Evolutionary conservation across 2,329 filamentous ascomycete genomes (phyloP).

Genomic region (Colletotrichum sansevieriae): DNA sequence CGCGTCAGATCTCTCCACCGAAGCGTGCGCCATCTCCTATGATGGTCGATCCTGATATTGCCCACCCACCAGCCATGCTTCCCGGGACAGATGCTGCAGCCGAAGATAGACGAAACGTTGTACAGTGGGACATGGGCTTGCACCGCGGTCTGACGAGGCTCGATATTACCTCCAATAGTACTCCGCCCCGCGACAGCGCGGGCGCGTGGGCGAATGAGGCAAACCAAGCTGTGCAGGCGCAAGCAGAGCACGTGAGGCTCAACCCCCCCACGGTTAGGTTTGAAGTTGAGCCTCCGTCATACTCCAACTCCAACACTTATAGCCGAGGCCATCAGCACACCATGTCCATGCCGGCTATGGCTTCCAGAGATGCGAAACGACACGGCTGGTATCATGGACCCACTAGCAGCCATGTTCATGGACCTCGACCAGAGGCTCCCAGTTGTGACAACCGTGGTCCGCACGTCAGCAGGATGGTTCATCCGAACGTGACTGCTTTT

Average conservation of each 20-base stretch:
- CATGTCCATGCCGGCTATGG: slow-evolving; percentile 69
- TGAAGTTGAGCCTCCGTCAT: slow-evolving; percentile 59
- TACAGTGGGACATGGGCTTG: slow-evolving; percentile 74
- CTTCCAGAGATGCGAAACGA: slow-evolving; percentile 72
- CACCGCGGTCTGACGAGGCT: slow-evolving; percentile 76
- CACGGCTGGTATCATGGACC: slow-evolving; percentile 80
- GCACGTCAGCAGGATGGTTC: slow-evolving; percentile 68
- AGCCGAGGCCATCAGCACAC: slow-evolving; percentile 64
- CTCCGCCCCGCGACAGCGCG: slow-evolving; percentile 65
- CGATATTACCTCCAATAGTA: slow-evolving; percentile 68
- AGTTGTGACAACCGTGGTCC: slow-evolving; percentile 52
- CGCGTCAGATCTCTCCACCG: slow-evolving; percentile 71
- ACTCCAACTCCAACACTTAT: slow-evolving; percentile 36
- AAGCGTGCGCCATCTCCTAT: slow-evolving; percentile 80
- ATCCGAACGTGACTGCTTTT: slow-evolving; percentile 68
- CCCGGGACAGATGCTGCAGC: slow-evolving; percentile 49
- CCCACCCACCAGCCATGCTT: slow-evolving; percentile 53
- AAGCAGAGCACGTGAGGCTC: slow-evolving; percentile 63
- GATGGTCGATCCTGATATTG: slow-evolving; percentile 73
- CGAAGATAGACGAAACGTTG: slow-evolving; percentile 64
- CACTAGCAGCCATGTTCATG: slow-evolving; percentile 48
- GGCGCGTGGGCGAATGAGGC: slow-evolving; percentile 69
- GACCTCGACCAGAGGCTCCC: slow-evolving; percentile 43
- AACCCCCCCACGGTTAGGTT: slow-evolving; percentile 67
- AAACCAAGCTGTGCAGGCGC: slow-evolving; percentile 67